A percentile compares a stretch with the other conserved stretches of the same genome.
These are phyloP conservation scores for Kuraishia capsulata DNA, from an alignment of 805 yeast genomes.

Conservation along the genomic window DNA sequence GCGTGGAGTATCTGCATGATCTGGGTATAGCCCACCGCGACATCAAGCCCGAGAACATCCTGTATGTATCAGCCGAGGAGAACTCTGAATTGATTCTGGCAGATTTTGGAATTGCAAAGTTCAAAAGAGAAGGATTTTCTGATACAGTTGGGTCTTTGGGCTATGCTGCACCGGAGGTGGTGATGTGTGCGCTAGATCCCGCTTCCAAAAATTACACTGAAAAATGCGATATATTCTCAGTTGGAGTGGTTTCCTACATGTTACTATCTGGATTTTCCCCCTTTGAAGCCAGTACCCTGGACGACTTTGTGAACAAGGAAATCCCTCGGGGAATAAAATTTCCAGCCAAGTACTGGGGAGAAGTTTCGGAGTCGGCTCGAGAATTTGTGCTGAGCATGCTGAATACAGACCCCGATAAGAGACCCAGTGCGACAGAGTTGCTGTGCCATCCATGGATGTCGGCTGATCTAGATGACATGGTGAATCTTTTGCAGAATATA, in stretches of 20 bases:
- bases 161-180: neutral
- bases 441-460: neutral
- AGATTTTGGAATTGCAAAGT: constrained; percentile 69
- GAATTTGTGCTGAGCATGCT: neutral
- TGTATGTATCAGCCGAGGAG: constrained; percentile 47
- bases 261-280: neutral
- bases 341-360: neutral
- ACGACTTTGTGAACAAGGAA: neutral
- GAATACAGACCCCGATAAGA: neutral
- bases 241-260: neutral
- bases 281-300: neutral
- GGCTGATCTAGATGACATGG: neutral
- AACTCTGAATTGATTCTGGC: constrained; percentile 66
- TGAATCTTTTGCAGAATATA: constrained; percentile 67
- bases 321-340: neutral
- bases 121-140: constrained; percentile 53
- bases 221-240: neutral
- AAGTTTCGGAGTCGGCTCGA: neutral
- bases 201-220: neutral
- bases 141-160: neutral
- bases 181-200: neutral
- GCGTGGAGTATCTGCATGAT: constrained; percentile 80
- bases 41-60: constrained; percentile 85
- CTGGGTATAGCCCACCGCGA: constrained; percentile 93
- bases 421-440: neutral